Evolutionary conservation across 139 green algal species (phyloP), one percentile per base, ranked within the genome.

Genomic region (Pseudopediastrum boryanum): DNA sequence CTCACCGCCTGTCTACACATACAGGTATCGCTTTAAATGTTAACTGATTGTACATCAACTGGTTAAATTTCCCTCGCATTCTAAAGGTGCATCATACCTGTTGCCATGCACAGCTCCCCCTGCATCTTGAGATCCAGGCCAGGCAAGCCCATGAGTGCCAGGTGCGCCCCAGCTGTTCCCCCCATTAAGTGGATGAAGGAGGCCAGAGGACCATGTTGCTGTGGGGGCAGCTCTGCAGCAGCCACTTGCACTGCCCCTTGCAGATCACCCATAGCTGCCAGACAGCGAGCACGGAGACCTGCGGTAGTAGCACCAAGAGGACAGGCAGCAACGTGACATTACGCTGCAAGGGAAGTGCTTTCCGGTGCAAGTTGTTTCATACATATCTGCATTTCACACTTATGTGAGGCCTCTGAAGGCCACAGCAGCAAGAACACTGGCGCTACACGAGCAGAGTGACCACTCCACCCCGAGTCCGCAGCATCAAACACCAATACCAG

Each of bases 221-320:
- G 23, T 10, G 73, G 52, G 2, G 43, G 19, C 44, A 89, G 67
- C 0, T 41, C 67, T 35, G 63, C 38, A n/a, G 51, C 39, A 2
- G 72, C 81, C 8, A 89, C 51, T 21, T 54, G 33, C 27, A 86
- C 69, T 29, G 81, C 85, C 36, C 81, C 81, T 7, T 80, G 35
- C 62, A 85, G 33, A 62, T 90, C 79, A 10, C 85, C 85, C 52
- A 77, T 38, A 12, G 85, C 82, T 19, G 66, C 71, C 62, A 84
- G 39, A 54, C 69, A 79, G 46, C 75, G 77, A 4, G 82, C 44
- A 25, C 62, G 59, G 19, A 87, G 43, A n/a, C 82, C 52, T 68
- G 72, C 29, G 33, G 23, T 31, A 62, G 67, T 25, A 61, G 27
- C 23, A 75, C 9, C 21, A 12, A 50, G 12, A 46, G 29, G 8